Base-by-base conservation (phyloP, 2,329 filamentous ascomycete species). In the Aspergillus niger region DNA sequence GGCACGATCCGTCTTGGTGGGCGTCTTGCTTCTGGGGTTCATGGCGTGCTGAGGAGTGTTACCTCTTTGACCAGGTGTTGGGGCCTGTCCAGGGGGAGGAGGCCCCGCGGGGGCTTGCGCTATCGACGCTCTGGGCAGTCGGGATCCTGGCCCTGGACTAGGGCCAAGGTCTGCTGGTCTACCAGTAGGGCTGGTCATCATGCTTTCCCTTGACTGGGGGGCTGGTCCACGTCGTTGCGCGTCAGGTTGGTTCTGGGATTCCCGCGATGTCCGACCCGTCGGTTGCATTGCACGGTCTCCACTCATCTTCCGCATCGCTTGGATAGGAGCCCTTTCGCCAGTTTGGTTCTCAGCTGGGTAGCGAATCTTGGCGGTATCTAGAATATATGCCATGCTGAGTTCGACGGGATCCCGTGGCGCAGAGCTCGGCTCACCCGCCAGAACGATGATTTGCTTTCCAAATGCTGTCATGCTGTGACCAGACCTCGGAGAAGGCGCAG, bases 381-480 rank as follows among this genome's bases (percentile, higher is more conserved):
- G 82, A 65, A 97, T 85, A 76, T 98, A 99, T 38, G 92, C 90
- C 70, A 96, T 85, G 61, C 91, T 92, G 55, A 99, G 82, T 73
- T 99, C 95, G 63, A 89, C 89, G 32, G 91, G 86, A 69, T 95
- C 88, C 51, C 89, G 86, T 0, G 90, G 86, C 28, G 91, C 90
- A 15, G 92, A 93, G 75, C 93, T 98, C 13, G 95, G 95, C 76
- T 99, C 96, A 65, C 95, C 95, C 39, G 91, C 96, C 32, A 98
- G 83, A 43, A 98, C 91, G 51, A 98, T 89, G 64, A 99, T 89
- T 61, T 93, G 91, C 76, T 97, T 97, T 30, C 91, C 92, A 64
- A 94, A 91, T 2, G 92, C 89, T 2, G 95, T 98, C 95, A 99
- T 98, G 76, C 92, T 97, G 76, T 99, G 95, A 1, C 95, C 95